These are phyloP conservation scores for Phytophthora cajani DNA, from an alignment of 352 stramenopile genomes.

Conservation along the genomic window DNA sequence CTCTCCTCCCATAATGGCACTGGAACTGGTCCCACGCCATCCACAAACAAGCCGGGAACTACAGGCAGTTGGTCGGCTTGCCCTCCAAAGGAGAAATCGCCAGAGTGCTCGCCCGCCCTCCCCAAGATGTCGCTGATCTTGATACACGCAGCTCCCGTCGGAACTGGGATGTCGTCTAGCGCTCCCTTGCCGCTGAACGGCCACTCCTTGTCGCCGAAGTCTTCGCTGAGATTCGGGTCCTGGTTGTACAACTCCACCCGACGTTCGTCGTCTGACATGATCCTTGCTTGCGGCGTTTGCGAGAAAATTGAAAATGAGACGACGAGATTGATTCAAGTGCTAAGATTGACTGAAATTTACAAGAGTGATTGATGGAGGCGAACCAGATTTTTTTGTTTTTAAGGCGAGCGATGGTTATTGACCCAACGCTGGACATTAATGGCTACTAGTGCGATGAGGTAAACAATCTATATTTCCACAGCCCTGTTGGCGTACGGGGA, in stretches of 20 bases:
- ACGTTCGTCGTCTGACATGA: too few species aligned
- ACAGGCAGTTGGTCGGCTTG: slow-evolving; percentile 4
- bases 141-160: neutral
- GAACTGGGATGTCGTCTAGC: slow-evolving; percentile 1
- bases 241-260: slow-evolving; percentile 27
- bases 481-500: neutral
- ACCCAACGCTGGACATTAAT: too few species aligned
- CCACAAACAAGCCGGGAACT: neutral
- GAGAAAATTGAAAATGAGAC: too few species aligned
- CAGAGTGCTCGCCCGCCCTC: slow-evolving; percentile 8
- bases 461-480: too few species aligned
- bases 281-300: too few species aligned
- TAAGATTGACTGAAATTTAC: too few species aligned
- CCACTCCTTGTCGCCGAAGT: slow-evolving; percentile 13
- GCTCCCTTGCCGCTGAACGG: slow-evolving; percentile 11
- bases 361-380: too few species aligned
- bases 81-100: slow-evolving; percentile 12
- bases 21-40: neutral
- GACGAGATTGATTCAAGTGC: too few species aligned
- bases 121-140: slow-evolving; percentile 6
- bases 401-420: too few species aligned
- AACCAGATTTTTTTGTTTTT: too few species aligned
- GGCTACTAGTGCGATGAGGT: too few species aligned
- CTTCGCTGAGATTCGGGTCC: slow-evolving; percentile 6
- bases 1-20: neutral